Conservation (phyloP, 805 yeast species). For the Sungouiozyma intestinalis region DNA sequence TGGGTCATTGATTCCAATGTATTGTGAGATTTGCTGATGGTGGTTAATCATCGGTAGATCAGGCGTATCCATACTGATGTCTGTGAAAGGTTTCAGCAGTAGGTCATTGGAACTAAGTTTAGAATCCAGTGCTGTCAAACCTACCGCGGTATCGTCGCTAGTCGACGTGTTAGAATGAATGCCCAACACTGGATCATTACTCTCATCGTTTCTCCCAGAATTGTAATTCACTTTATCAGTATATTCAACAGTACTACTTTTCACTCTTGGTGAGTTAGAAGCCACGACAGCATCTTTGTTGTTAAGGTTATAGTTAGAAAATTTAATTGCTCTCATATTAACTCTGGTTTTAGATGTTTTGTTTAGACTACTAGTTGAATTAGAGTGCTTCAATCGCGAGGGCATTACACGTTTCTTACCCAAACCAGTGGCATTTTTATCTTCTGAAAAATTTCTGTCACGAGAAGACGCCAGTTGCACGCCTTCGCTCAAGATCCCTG, state of each 20-base stretch:
- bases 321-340: neutral
- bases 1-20: slow-evolving; percentile 1
- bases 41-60: slow-evolving; percentile 5
- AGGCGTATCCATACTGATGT: slow-evolving; percentile 1
- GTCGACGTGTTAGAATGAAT: neutral
- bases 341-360: neutral
- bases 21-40: neutral
- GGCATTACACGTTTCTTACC: neutral
- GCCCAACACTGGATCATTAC: neutral
- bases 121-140: neutral
- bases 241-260: too few relatives aligned
- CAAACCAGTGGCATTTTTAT: neutral
- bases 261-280: too few relatives aligned
- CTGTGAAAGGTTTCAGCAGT: neutral
- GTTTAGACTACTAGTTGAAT: neutral
- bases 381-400: neutral
- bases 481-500: neutral
- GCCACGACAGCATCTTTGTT: neutral
- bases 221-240: too few relatives aligned
- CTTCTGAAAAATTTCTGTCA: too few relatives aligned
- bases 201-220: too few relatives aligned
- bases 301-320: neutral
- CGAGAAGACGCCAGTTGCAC: neutral
- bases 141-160: neutral
- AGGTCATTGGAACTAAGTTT: neutral